These are phyloP conservation scores for Phoma sp. DNA, from an alignment of 2,329 filamentous ascomycete species.

Conservation along the genomic window DNA sequence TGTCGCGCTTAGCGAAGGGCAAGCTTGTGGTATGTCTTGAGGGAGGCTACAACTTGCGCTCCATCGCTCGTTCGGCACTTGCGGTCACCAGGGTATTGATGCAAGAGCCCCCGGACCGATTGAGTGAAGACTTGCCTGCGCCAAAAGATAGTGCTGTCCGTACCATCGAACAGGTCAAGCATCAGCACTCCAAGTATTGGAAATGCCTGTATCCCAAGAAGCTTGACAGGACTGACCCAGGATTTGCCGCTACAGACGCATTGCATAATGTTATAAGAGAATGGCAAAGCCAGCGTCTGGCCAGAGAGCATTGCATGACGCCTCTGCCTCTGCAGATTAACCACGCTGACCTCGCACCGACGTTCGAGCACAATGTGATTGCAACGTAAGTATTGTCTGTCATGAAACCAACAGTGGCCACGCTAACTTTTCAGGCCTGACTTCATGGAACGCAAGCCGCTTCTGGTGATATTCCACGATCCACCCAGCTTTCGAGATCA, in stretches of 20 bases:
- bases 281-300: constrained; percentile 75
- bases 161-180: constrained; percentile 63
- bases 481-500: constrained; percentile 61
- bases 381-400: constrained; percentile 64
- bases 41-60: constrained; percentile 91
- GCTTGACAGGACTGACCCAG: constrained; percentile 38
- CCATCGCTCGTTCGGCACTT: constrained; percentile 90
- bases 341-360: constrained; percentile 72
- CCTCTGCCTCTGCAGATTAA: constrained; percentile 82
- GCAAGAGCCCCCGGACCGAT: constrained; percentile 82
- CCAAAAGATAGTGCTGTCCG: constrained; percentile 59
- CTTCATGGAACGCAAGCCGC: constrained; percentile 68
- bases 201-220: constrained; percentile 79
- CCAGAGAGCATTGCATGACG: constrained; percentile 77
- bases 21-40: constrained; percentile 93
- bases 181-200: constrained; percentile 75
- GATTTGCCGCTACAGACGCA: constrained; percentile 54
- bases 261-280: constrained; percentile 81
- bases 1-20: constrained; percentile 90
- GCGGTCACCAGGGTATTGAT: constrained; percentile 92
- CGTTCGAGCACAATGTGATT: constrained; percentile 85
- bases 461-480: constrained; percentile 90
- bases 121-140: constrained; percentile 54
- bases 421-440: constrained; percentile 58
- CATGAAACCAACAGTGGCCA: neutral